These are phyloP conservation scores for Ochetophila trinervis DNA, from an alignment of 306 rosid species.

Conservation along the genomic window DNA sequence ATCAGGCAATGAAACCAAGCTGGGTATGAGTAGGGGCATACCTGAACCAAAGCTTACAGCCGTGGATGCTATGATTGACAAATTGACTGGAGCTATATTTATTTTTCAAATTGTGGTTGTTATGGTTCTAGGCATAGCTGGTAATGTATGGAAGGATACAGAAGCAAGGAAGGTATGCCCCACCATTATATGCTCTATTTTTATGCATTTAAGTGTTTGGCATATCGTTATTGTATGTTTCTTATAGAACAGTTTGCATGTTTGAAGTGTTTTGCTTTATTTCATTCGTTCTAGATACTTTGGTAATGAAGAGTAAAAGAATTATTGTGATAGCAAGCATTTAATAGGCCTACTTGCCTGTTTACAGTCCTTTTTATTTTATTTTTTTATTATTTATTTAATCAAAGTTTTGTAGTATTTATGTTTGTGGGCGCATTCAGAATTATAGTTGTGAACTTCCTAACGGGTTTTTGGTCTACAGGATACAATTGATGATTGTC, in stretches of 20 bases:
- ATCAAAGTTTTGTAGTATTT: too few relatives aligned
- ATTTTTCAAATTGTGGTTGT: constrained; percentile 95
- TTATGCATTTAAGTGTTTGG: constrained; percentile 14
- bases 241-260: constrained; percentile 7
- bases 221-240: neutral
- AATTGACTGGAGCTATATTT: constrained; percentile 97
- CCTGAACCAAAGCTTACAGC: constrained; percentile 99
- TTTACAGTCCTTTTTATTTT: too few relatives aligned
- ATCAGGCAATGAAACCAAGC: constrained; percentile 95
- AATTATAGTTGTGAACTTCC: too few relatives aligned
- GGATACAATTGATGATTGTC: too few relatives aligned
- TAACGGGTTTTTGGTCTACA: too few relatives aligned
- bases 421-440: too few relatives aligned
- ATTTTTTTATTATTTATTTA: too few relatives aligned
- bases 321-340: too few relatives aligned
- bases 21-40: constrained; percentile 97
- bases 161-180: constrained; percentile 85
- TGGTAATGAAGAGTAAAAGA: too few relatives aligned
- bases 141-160: constrained; percentile 97
- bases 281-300: too few relatives aligned
- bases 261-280: constrained; percentile 10
- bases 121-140: constrained; percentile 92
- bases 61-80: constrained; percentile 96
- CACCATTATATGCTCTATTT: constrained; percentile 19
- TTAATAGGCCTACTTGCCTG: too few relatives aligned